These are phyloP conservation scores for Coemansia sp. DNA, from an alignment of 192 early-diverging fungal species.

Conservation along the genomic window DNA sequence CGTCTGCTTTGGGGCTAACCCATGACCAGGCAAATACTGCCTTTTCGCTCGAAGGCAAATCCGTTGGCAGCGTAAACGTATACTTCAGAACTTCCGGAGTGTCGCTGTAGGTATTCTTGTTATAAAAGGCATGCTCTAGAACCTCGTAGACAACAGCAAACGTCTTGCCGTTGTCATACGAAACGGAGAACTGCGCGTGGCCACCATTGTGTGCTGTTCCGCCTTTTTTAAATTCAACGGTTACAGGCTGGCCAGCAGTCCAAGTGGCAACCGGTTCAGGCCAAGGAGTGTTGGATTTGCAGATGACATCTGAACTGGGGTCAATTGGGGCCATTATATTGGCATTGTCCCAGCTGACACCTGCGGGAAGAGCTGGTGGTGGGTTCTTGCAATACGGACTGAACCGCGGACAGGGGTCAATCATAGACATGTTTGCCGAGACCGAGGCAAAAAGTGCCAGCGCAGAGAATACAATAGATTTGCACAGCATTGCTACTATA, in stretches of 20 bases:
- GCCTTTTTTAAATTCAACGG: slow-evolving; percentile 44
- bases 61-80: slow-evolving; percentile 59
- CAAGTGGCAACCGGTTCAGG: slow-evolving; percentile 40
- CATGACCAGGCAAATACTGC: slow-evolving; percentile 63
- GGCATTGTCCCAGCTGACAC: slow-evolving; percentile 29
- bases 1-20: slow-evolving; percentile 56
- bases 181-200: slow-evolving; percentile 68
- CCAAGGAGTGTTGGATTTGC: slow-evolving; percentile 37
- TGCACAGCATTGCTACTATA: too few relatives aligned
- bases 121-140: slow-evolving; percentile 40
- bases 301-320: slow-evolving; percentile 26
- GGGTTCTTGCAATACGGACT: slow-evolving; percentile 22
- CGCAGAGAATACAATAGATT: too few relatives aligned
- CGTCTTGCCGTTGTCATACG: slow-evolving; percentile 60
- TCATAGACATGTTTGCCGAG: slow-evolving; percentile 42
- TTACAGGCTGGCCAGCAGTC: slow-evolving; percentile 54
- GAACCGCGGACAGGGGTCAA: slow-evolving; percentile 45
- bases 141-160: slow-evolving; percentile 60
- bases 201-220: slow-evolving; percentile 57
- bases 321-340: slow-evolving; percentile 42
- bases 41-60: slow-evolving; percentile 55
- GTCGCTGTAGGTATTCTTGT: slow-evolving; percentile 16
- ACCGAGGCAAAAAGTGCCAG: not conserved
- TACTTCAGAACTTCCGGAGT: slow-evolving; percentile 17
- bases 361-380: slow-evolving; percentile 42